Evolutionary conservation across 2,329 filamentous ascomycete genomes (phyloP).

Genomic region (Colletotrichum cereale): DNA sequence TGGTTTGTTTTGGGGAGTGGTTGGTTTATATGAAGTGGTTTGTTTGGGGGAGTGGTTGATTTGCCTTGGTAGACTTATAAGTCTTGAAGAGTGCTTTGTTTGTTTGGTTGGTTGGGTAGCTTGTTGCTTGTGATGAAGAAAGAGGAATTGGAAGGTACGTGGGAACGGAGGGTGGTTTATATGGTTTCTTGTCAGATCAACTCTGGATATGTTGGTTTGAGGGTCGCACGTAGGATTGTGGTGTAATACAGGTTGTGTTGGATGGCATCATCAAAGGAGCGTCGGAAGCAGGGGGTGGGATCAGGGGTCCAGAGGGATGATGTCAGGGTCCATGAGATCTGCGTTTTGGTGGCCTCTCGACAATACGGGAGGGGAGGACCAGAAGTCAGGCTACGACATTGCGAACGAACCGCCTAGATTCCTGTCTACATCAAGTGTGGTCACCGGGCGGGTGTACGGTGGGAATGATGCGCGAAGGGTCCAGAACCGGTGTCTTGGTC

Average conservation of each 20-base stretch:
- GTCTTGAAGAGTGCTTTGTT: constrained; percentile 24
- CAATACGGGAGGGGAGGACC: too few relatives aligned
- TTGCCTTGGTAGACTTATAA: constrained; percentile 21
- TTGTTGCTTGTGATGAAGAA: constrained; percentile 34
- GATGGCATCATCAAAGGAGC: constrained; percentile 36
- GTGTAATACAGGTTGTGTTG: constrained; percentile 1
- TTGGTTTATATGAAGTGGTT: neutral
- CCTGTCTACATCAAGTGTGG: neutral
- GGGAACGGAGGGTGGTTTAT: constrained; percentile 34
- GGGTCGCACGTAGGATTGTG: constrained; percentile 1
- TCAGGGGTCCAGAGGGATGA: constrained; percentile 32
- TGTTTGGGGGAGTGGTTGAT: neutral
- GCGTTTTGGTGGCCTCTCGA: constrained; percentile 1
- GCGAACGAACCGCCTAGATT: neutral
- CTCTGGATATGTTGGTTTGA: constrained; percentile 3
- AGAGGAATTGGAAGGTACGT: neutral
- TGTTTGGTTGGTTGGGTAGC: constrained; percentile 16
- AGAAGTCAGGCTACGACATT: constrained; percentile 4
- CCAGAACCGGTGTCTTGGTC: constrained; percentile 33
- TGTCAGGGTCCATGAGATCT: constrained; percentile 36
- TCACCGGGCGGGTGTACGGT: neutral
- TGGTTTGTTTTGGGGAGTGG: constrained; percentile 1
- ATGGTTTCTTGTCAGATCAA: constrained; percentile 24
- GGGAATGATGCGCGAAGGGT: constrained; percentile 35
- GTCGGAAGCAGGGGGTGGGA: neutral